A percentile compares a stretch with the other conserved stretches of the same genome.
phyloP scores from a whole-genome alignment of 1,284 basidiomycete genomes.

The Bondarzewia mesenterica region DNA sequence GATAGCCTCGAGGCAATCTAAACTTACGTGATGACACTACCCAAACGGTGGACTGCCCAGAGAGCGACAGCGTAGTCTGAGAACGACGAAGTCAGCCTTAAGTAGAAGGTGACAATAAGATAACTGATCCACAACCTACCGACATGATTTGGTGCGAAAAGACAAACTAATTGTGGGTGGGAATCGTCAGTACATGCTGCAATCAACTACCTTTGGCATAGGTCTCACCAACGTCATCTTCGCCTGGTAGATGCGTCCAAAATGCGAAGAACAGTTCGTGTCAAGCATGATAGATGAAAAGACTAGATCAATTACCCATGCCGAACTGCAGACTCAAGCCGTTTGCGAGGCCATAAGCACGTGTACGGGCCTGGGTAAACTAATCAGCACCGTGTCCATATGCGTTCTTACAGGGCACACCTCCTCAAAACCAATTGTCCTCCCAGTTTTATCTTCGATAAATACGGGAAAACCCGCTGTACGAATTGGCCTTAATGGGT shows the following conservation, averaged over 20 bases:
- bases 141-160: constrained; percentile 62
- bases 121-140: constrained; percentile 32
- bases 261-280: not conserved
- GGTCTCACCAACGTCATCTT: constrained; percentile 44
- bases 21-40: constrained; percentile 43
- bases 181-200: not conserved
- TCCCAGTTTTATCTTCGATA: constrained; percentile 55
- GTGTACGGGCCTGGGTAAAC: constrained; percentile 34
- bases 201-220: not conserved
- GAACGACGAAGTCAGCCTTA: not conserved
- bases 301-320: constrained; percentile 21
- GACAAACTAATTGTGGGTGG: constrained; percentile 36
- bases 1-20: constrained; percentile 17
- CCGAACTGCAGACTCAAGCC: constrained; percentile 45
- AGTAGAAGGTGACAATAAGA: constrained; percentile 1
- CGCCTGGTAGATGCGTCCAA: constrained; percentile 15
- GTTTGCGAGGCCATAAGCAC: constrained; percentile 56
- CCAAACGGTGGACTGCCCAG: constrained; percentile 71
- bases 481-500: constrained; percentile 40
- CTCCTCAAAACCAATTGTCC: constrained; percentile 38
- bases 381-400: not conserved
- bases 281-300: not conserved
- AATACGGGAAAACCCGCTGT: constrained; percentile 45
- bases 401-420: no score
- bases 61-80: constrained; percentile 64